Evolutionary conservation across 2,329 filamentous ascomycete species (phyloP), one percentile per base, ranked within the genome.

Genomic region (Huntiella savannae): DNA sequence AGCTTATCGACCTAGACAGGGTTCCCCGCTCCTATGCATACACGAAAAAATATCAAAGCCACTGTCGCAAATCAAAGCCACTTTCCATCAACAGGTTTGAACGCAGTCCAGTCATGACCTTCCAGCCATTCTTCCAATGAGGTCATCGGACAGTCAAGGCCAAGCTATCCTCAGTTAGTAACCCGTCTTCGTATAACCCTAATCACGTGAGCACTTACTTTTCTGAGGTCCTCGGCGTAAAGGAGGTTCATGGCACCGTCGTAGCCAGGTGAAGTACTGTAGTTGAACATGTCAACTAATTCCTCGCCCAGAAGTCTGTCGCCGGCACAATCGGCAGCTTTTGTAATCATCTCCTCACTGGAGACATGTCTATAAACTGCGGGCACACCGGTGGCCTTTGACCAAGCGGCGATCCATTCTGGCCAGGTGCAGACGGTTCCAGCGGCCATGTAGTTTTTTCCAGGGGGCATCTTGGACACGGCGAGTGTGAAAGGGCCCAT

Each of bases 401-500:
- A 58, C 66, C 67, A 70, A 0, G 61, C 55, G 13, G 57, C 52
- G 6, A 67, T 61, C 52, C 60, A 70, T 5, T 70, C 65, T 3
- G 59, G 50, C 65, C 66, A 70, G 28, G 58, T 68, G 53, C 63
- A 65, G 3, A 55, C 60, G 3, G 64, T 61, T 2, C 67, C 66
- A 28, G 58, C 64, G 0, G 67, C 67, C 61, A 71, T 68, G 53
- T 70, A 71, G 1, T 57, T 55, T 40, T 65, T 65, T 1, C 67
- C 66, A 0, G 67, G 61, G 0, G 65, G 63, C 64, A 70, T 67
- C 50, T 69, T 62, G 40, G 60, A 62, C 1, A 71, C 65, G 8
- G 65, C 68, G 43, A 67, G 68, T 11, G 62, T 60, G 43, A 70
- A 68, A 52, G 58, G 63, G 0, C 68, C 68, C 54, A 62, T 61